Conservation (phyloP, 1,284 basidiomycete genomes). For the Puccinia polysora region DNA sequence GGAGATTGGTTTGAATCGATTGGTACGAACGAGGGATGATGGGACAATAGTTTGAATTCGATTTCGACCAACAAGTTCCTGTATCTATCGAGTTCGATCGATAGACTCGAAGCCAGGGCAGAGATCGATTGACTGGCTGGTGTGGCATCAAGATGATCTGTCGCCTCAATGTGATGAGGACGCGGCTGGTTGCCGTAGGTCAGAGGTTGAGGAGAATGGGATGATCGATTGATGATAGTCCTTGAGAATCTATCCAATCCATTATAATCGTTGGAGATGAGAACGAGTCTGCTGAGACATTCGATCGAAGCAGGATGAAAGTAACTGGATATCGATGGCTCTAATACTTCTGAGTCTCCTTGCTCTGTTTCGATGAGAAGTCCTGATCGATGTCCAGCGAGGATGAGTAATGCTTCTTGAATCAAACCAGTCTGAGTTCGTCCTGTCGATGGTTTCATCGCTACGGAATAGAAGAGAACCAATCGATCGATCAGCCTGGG, state of each 20-base stretch:
- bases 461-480: no score
- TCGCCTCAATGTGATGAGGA: no score
- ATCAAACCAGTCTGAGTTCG: no score
- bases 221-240: no score
- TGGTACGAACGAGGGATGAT: constrained; percentile 21
- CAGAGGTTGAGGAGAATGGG: no score
- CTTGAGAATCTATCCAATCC: no score
- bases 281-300: not conserved
- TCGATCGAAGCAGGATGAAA: not conserved
- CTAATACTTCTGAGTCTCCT: not conserved
- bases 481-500: no score
- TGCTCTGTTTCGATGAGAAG: no score
- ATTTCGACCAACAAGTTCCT: not conserved
- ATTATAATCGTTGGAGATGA: no score
- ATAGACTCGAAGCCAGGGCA: not conserved
- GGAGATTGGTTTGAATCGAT: not conserved
- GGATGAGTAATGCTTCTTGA: constrained; percentile 19
- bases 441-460: no score
- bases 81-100: not conserved
- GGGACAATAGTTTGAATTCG: constrained; percentile 14
- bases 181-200: not conserved
- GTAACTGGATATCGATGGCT: not conserved
- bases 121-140: not conserved
- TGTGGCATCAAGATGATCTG: not conserved
- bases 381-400: constrained; percentile 13